These are phyloP conservation scores for Penicillium flavigenum DNA, from an alignment of 495 filamentous ascomycete species.

Conservation along the genomic window DNA sequence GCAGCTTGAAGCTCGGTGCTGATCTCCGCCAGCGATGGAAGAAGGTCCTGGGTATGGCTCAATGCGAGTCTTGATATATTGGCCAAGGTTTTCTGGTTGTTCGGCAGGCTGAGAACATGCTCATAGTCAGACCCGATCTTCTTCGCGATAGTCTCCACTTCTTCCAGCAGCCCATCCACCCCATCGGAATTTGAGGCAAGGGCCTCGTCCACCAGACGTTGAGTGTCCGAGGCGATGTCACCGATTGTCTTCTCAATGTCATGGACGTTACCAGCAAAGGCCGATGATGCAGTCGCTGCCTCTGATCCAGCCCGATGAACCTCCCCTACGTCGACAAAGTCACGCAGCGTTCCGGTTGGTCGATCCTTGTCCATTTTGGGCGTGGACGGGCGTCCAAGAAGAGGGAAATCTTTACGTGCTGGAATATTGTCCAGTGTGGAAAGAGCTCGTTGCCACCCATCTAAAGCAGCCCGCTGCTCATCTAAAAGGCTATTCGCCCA, in stretches of 20 bases:
- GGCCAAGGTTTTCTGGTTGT: constrained; percentile 67
- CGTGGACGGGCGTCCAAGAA: constrained; percentile 48
- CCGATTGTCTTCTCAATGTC: constrained; percentile 53
- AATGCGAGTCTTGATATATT: constrained; percentile 85
- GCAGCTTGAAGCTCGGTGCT: constrained; percentile 73
- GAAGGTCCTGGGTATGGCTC: constrained; percentile 77
- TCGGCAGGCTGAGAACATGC: constrained; percentile 66
- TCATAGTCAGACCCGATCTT: constrained; percentile 89
- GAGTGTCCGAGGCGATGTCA: constrained; percentile 53
- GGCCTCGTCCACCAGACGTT: constrained; percentile 47
- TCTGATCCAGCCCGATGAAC: constrained; percentile 61
- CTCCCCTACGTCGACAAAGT: constrained; percentile 67
- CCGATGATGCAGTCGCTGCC: constrained; percentile 46
- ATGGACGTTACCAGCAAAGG: constrained; percentile 53
- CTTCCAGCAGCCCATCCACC: constrained; percentile 63
- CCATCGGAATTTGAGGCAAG: constrained; percentile 38
- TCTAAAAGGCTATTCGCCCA: constrained; percentile 70
- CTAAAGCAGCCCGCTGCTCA: constrained; percentile 65
- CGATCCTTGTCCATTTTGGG: constrained; percentile 38
- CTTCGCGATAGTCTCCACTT: constrained; percentile 78
- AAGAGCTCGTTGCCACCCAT: constrained; percentile 68
- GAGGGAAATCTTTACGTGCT: constrained; percentile 56
- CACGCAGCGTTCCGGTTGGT: constrained; percentile 57
- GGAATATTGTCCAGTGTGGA: constrained; percentile 61
- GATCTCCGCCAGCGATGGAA: constrained; percentile 76